Evolutionary conservation across 345 rosid species (phyloP).

Genomic region (Citrus glauca): DNA sequence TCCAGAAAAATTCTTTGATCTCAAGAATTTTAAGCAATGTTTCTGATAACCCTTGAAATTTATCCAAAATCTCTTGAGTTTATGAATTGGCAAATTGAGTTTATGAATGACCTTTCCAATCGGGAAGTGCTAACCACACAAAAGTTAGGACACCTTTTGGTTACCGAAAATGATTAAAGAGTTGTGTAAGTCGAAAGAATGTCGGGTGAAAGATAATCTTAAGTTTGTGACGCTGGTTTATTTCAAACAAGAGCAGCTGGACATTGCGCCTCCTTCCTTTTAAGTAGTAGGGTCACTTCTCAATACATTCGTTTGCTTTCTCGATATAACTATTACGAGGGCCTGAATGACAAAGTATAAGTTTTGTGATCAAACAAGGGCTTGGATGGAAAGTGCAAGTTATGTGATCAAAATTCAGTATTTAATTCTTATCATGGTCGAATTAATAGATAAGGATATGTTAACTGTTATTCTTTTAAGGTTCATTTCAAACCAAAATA

Average conservation of each 20-base stretch:
- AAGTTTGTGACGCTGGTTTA: not conserved
- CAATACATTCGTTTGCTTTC: not conserved
- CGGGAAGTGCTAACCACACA: not conserved
- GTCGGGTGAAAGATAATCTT: constrained; percentile 20
- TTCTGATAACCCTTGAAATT: not conserved
- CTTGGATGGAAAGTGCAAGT: too few relatives aligned
- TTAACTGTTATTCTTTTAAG: not conserved
- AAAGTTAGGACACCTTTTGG: not conserved
- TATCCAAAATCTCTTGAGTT: not conserved
- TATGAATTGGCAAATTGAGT: not conserved
- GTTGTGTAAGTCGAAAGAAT: constrained; percentile 9
- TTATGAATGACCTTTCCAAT: not conserved
- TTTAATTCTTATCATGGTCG: too few relatives aligned
- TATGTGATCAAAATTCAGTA: too few relatives aligned
- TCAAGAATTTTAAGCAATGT: not conserved
- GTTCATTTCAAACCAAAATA: too few relatives aligned
- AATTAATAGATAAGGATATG: not conserved
- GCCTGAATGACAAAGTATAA: too few relatives aligned
- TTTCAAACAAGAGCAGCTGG: constrained; percentile 12
- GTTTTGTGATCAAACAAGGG: too few relatives aligned
- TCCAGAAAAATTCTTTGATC: not conserved
- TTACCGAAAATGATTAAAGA: not conserved
- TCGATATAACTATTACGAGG: too few relatives aligned
- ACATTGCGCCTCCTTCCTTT: constrained; percentile 9
- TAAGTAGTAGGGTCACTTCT: constrained; percentile 1